A percentile compares a stretch with the other conserved stretches of the same genome.
phyloP scores from a whole-genome alignment of 768 basidiomycete species.

The Cystofilobasidium capitatum region DNA sequence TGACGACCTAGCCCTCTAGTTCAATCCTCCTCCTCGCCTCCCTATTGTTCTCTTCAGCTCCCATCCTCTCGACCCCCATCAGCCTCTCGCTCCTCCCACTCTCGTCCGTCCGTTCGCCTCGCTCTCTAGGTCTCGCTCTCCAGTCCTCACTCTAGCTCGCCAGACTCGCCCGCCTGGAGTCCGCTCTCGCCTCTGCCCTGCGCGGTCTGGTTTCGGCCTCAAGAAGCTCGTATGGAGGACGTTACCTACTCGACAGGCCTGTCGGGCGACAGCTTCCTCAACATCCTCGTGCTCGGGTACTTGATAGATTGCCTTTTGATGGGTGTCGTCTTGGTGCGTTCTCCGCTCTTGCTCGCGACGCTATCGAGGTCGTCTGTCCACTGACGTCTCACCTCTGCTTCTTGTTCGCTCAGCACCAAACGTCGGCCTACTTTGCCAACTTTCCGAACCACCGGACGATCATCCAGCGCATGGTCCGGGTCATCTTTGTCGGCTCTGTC shows the following conservation, averaged over 20 bases:
- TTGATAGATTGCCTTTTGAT: not conserved
- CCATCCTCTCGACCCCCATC: no score
- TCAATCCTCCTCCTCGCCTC: no score
- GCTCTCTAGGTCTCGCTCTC: no score
- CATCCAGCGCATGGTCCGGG: slow-evolving; percentile 8
- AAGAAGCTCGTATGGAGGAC: no score
- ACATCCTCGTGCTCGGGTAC: not conserved
- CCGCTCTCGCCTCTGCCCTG: not conserved
- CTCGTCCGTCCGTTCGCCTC: no score
- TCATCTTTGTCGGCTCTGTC: not conserved
- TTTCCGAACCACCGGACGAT: slow-evolving; percentile 1
- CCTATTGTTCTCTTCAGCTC: no score
- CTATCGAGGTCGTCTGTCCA: not conserved
- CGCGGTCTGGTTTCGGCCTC: not conserved
- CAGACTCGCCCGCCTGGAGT: no score
- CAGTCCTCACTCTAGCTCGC: no score
- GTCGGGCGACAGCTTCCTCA: slow-evolving; percentile 3
- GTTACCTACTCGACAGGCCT: not conserved
- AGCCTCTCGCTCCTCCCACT: no score
- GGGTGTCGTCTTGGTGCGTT: not conserved
- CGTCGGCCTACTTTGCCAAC: not conserved
- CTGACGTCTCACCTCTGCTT: not conserved
- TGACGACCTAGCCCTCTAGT: no score
- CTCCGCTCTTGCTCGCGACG: not conserved
- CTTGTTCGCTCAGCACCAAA: not conserved